These are phyloP conservation scores for Meira miltonrushii DNA, from an alignment of 1,284 basidiomycete genomes.

Conservation along the genomic window DNA sequence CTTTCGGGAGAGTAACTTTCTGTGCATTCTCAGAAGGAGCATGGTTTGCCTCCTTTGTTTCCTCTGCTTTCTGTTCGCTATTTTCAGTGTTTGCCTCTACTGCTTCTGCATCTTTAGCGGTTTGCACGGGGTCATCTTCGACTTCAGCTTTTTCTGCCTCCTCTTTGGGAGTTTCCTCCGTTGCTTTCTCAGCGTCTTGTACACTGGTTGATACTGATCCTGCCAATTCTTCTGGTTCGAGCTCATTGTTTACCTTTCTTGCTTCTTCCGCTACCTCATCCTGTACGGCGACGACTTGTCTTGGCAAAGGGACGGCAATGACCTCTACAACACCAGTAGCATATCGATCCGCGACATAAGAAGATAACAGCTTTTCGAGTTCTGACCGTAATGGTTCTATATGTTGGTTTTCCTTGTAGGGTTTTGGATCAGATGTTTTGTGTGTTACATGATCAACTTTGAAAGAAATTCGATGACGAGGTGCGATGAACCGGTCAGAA, in stretches of 20 bases:
- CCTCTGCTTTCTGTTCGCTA: slow-evolving; percentile 4
- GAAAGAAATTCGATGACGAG: background rate
- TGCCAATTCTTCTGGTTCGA: background rate
- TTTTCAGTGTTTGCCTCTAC: slow-evolving; percentile 10
- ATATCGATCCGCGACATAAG: slow-evolving; percentile 41
- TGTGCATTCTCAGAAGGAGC: slow-evolving; percentile 17
- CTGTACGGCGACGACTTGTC: slow-evolving; percentile 4
- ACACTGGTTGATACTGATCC: background rate
- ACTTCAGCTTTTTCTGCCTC: slow-evolving; percentile 8
- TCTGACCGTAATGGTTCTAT: slow-evolving; percentile 19
- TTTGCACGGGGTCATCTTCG: slow-evolving; percentile 8
- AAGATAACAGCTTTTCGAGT: slow-evolving; percentile 26
- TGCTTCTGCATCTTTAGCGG: background rate
- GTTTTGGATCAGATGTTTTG: slow-evolving; percentile 3
- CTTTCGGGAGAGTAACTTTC: slow-evolving; percentile 1
- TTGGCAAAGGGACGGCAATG: slow-evolving; percentile 15
- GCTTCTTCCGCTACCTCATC: slow-evolving; percentile 16
- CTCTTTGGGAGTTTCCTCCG: slow-evolving; percentile 1
- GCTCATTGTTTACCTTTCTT: slow-evolving; percentile 4
- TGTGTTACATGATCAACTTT: background rate
- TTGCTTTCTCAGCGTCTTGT: background rate
- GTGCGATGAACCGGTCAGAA: background rate
- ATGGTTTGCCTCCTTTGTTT: slow-evolving; percentile 16
- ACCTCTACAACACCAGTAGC: slow-evolving; percentile 37
- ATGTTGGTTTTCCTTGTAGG: background rate